Conservation (phyloP, 2,329 filamentous ascomycete species). For the Clarireedia paspali region DNA sequence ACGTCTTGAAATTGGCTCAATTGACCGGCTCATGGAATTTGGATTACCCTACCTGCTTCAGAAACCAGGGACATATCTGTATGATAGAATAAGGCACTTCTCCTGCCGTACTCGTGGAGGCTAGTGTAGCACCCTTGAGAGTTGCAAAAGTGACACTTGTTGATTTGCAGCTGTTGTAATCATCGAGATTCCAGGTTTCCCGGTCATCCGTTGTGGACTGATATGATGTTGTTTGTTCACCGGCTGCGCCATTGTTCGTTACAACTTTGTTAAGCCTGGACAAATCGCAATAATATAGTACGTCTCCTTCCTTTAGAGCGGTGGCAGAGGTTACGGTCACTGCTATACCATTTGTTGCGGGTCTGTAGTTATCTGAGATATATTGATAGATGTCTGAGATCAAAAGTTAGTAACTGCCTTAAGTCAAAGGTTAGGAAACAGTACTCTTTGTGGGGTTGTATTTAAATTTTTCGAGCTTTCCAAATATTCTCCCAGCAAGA, state of each 20-base stretch:
- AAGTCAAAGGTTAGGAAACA: not conserved
- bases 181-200: not conserved
- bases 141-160: not conserved
- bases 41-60: not conserved
- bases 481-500: not conserved
- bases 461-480: not conserved
- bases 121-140: not conserved
- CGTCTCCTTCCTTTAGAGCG: not conserved
- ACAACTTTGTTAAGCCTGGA: not conserved
- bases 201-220: not conserved
- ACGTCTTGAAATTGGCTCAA: not conserved
- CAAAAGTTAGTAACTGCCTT: not conserved
- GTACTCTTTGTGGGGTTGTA: not conserved
- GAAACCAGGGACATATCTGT: not conserved
- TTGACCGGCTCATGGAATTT: not conserved
- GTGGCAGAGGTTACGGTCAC: not conserved
- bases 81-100: not conserved
- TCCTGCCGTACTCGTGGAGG: not conserved
- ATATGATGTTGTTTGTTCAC: not conserved
- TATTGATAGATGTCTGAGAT: not conserved
- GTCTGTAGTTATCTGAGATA: not conserved
- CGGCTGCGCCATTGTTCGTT: not conserved
- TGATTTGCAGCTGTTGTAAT: not conserved
- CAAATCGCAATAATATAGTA: not conserved
- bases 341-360: not conserved